phyloP scores from a whole-genome alignment of 2,329 filamentous ascomycete genomes.

The Calonectria pseudoreteaudii region DNA sequence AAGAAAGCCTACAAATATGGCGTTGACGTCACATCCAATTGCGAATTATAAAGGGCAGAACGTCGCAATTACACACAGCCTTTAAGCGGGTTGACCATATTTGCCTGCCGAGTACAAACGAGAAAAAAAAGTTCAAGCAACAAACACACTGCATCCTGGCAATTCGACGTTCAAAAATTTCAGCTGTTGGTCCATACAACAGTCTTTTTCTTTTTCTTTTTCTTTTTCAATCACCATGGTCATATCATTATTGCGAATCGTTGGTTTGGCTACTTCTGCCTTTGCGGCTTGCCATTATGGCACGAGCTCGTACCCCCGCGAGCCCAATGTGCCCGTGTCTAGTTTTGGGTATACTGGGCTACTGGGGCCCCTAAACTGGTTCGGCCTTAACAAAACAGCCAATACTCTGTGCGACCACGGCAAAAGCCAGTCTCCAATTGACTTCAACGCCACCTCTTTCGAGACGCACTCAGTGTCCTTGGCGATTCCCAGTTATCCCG shows the following conservation, averaged over 20 bases:
- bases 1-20: not conserved
- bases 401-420: not conserved
- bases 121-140: not conserved
- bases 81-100: not conserved
- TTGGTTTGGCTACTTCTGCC: not conserved
- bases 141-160: not conserved
- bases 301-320: not conserved
- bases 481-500: not conserved
- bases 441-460: not conserved
- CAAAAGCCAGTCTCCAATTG: not conserved
- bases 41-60: not conserved
- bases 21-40: not conserved
- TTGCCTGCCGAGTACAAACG: not conserved
- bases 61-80: not conserved
- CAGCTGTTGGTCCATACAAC: too few species aligned
- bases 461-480: not conserved
- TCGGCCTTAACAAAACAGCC: not conserved
- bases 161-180: too few species aligned
- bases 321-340: not conserved
- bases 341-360: not conserved
- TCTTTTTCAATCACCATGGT: not conserved
- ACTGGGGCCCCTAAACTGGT: not conserved
- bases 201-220: too few species aligned
- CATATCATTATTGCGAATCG: not conserved
- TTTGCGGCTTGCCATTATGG: not conserved